phyloP scores from a whole-genome alignment of 495 filamentous ascomycete species.

The Physcia stellaris region DNA sequence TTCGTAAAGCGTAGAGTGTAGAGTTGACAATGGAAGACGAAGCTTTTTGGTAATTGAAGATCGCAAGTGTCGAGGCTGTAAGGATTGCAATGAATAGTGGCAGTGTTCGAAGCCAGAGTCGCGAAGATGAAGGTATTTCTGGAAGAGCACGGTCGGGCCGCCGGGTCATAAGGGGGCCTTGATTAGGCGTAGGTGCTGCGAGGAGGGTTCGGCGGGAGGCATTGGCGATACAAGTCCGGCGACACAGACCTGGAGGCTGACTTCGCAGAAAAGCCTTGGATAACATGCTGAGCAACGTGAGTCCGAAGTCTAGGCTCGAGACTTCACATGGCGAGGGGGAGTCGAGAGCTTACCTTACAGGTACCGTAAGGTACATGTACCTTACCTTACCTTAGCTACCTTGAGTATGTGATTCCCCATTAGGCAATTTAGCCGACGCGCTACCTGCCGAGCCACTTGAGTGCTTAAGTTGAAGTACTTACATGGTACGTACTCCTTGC shows the following conservation, averaged over 20 bases:
- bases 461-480: too few species aligned
- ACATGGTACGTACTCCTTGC: too few species aligned
- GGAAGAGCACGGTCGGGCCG: constrained; percentile 73
- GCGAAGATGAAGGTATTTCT: constrained; percentile 13
- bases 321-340: too few species aligned
- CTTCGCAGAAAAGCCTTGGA: not conserved
- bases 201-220: constrained; percentile 31
- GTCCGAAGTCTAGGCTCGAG: too few species aligned
- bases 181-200: constrained; percentile 30
- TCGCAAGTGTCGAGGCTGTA: constrained; percentile 53
- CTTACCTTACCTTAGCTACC: too few species aligned
- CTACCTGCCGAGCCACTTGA: too few species aligned
- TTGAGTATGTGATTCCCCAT: too few species aligned
- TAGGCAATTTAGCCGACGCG: too few species aligned
- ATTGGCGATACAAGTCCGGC: too few species aligned
- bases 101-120: constrained; percentile 37
- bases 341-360: too few species aligned
- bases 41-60: constrained; percentile 97
- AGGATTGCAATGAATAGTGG: constrained; percentile 47
- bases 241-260: not conserved
- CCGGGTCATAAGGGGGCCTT: constrained; percentile 65
- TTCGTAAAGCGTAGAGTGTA: constrained; percentile 82
- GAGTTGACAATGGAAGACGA: constrained; percentile 69
- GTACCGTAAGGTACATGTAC: too few species aligned
- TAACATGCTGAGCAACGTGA: too few species aligned